These are phyloP conservation scores for Moesziomyces sp. DNA, from an alignment of 1,284 basidiomycete genomes.

Conservation along the genomic window DNA sequence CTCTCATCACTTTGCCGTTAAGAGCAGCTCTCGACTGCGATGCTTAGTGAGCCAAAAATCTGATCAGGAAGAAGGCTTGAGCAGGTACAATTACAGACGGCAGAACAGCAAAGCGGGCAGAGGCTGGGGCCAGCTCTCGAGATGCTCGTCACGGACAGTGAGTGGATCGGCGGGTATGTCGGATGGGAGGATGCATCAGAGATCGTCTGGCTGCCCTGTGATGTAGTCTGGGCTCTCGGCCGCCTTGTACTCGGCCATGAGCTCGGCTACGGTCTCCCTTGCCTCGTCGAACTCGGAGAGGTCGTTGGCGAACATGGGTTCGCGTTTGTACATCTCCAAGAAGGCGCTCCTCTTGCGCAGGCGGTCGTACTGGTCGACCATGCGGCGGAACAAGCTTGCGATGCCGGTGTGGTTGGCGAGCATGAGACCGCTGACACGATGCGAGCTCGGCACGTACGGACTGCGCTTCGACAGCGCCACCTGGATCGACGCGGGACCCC, in stretches of 20 bases:
- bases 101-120: neutral
- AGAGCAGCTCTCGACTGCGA: no score
- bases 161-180: slow-evolving; percentile 12
- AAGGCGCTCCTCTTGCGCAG: slow-evolving; percentile 91
- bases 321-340: slow-evolving; percentile 96
- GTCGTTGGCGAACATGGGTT: slow-evolving; percentile 72
- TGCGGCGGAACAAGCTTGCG: slow-evolving; percentile 84
- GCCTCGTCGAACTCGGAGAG: slow-evolving; percentile 65
- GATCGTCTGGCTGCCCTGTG: slow-evolving; percentile 43
- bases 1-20: no score
- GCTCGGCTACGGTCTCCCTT: slow-evolving; percentile 61
- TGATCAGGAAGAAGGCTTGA: neutral
- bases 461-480: slow-evolving; percentile 92
- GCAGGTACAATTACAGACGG: slow-evolving; percentile 33
- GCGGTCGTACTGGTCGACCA: slow-evolving; percentile 93
- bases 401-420: slow-evolving; percentile 98
- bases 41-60: neutral
- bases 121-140: neutral
- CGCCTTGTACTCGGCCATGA: slow-evolving; percentile 66
- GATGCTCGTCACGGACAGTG: neutral
- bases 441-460: slow-evolving; percentile 86
- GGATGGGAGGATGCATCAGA: slow-evolving; percentile 9
- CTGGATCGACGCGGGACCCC: slow-evolving; percentile 98
- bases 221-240: slow-evolving; percentile 62
- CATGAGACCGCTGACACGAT: slow-evolving; percentile 95